Evolutionary conservation across 495 filamentous ascomycete species (phyloP).

Genomic region (Oleoguttula mirabilis): DNA sequence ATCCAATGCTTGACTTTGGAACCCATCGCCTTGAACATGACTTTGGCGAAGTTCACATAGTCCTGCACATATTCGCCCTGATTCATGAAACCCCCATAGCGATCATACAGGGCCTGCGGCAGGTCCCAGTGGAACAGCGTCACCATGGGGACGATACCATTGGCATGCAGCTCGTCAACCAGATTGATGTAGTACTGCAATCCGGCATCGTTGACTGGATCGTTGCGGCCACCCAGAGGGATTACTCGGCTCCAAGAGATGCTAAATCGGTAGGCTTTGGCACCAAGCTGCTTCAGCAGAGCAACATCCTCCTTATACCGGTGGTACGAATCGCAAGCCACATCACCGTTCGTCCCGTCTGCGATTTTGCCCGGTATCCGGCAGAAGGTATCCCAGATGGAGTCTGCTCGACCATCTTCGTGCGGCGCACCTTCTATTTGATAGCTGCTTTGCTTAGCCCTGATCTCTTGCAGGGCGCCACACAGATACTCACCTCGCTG

Average conservation of each 20-base stretch:
- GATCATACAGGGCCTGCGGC: constrained; percentile 25
- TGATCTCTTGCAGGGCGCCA: too few relatives aligned
- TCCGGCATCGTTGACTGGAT: constrained; percentile 23
- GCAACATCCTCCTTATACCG: constrained; percentile 31
- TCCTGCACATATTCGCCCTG: constrained; percentile 18
- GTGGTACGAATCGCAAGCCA: constrained; percentile 30
- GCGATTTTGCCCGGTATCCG: constrained; percentile 22
- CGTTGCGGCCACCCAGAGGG: constrained; percentile 23
- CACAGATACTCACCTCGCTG: constrained; percentile 56
- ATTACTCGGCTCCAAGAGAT: constrained; percentile 30
- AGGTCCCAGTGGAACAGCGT: constrained; percentile 29
- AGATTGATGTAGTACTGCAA: constrained; percentile 27
- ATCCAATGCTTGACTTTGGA: constrained; percentile 28
- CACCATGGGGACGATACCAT: constrained; percentile 22
- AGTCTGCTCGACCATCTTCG: constrained; percentile 27
- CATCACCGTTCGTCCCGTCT: constrained; percentile 25
- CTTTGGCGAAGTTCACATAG: constrained; percentile 23
- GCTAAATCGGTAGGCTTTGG: constrained; percentile 27
- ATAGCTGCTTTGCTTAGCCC: constrained; percentile 24
- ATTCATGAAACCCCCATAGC: constrained; percentile 26
- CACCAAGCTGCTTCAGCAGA: constrained; percentile 25
- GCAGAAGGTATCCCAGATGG: constrained; percentile 26
- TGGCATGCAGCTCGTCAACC: constrained; percentile 23
- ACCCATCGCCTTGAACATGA: constrained; percentile 23
- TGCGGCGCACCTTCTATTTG: constrained; percentile 29